A percentile compares a stretch with the other conserved stretches of the same genome.
These are phyloP conservation scores for Phaffomyces antillensis DNA, from an alignment of 805 yeast genomes.

Conservation along the genomic window DNA sequence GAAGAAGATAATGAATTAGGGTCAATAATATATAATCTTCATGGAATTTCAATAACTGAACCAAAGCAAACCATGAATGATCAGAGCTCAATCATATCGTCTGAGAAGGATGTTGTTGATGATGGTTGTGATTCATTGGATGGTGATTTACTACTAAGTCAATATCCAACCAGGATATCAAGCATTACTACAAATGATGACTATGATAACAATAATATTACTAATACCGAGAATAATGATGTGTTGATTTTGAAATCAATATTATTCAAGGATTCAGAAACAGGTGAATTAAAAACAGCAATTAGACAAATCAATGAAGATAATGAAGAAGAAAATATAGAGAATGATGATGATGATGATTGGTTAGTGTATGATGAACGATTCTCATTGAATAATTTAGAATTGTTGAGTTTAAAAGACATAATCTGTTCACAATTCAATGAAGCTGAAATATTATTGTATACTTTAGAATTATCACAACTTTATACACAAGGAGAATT, in stretches of 20 bases:
- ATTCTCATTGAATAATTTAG: constrained; percentile 30
- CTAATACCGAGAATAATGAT: constrained; percentile 2
- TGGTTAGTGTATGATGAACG: constrained; percentile 34
- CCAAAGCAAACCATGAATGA: neutral
- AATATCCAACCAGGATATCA: constrained; percentile 10
- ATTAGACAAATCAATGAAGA: constrained; percentile 15
- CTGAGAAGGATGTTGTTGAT: neutral
- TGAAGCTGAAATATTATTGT: constrained; percentile 28
- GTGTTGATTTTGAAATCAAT: constrained; percentile 16
- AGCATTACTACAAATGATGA: neutral
- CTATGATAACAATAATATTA: neutral
- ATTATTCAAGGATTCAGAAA: constrained; percentile 14
- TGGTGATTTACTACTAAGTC: constrained; percentile 1
- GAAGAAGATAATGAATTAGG: neutral
- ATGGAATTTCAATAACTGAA: neutral
- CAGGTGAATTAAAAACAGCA: constrained; percentile 18
- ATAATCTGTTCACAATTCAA: constrained; percentile 22
- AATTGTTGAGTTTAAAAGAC: constrained; percentile 28
- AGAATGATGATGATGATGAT: constrained; percentile 30
- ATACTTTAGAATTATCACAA: constrained; percentile 14
- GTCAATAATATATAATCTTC: neutral
- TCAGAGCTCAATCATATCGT: constrained; percentile 2
- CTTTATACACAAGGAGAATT: neutral
- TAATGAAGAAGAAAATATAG: neutral
- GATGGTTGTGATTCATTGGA: neutral